Evolutionary conservation across 2,329 filamentous ascomycete species (phyloP).

Genomic region (Cylindrodendrum hubeiense): DNA sequence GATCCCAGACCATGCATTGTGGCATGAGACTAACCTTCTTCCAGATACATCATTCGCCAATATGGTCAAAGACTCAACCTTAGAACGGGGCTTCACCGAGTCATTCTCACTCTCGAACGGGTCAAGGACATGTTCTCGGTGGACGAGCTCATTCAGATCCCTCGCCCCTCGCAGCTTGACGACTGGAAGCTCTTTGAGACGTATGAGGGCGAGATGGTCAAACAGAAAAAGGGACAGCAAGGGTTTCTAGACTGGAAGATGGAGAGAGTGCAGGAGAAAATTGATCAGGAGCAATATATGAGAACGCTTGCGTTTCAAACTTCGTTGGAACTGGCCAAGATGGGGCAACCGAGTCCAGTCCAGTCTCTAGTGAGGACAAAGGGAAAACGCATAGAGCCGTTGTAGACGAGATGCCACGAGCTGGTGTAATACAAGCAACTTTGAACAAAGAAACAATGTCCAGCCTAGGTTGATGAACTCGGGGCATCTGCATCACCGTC

Average conservation of each 20-base stretch:
- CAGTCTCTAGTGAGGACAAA: background rate
- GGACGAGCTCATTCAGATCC: slow-evolving; percentile 58
- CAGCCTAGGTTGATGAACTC: background rate
- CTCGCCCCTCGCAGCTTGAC: slow-evolving; percentile 66
- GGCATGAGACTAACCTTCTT: slow-evolving; percentile 9
- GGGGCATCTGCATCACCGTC: background rate
- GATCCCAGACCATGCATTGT: background rate
- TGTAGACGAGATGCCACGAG: background rate
- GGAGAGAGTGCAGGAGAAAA: slow-evolving; percentile 46
- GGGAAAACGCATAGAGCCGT: background rate
- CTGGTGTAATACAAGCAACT: background rate
- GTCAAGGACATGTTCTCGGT: slow-evolving; percentile 56
- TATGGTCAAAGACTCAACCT: slow-evolving; percentile 55
- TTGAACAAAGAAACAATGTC: background rate
- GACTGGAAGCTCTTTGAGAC: slow-evolving; percentile 67
- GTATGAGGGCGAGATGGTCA: slow-evolving; percentile 57
- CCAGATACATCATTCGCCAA: slow-evolving; percentile 62
- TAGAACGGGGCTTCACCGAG: slow-evolving; percentile 52
- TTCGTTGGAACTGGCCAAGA: slow-evolving; percentile 37
- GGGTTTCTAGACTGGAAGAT: slow-evolving; percentile 57
- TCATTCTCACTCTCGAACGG: slow-evolving; percentile 62
- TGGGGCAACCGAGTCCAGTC: slow-evolving; percentile 13
- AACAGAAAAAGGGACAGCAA: slow-evolving; percentile 53
- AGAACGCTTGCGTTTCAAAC: slow-evolving; percentile 42
- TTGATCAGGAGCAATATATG: slow-evolving; percentile 45